Conservation (phyloP, 768 basidiomycete species). For the Amanita molliuscula region DNA sequence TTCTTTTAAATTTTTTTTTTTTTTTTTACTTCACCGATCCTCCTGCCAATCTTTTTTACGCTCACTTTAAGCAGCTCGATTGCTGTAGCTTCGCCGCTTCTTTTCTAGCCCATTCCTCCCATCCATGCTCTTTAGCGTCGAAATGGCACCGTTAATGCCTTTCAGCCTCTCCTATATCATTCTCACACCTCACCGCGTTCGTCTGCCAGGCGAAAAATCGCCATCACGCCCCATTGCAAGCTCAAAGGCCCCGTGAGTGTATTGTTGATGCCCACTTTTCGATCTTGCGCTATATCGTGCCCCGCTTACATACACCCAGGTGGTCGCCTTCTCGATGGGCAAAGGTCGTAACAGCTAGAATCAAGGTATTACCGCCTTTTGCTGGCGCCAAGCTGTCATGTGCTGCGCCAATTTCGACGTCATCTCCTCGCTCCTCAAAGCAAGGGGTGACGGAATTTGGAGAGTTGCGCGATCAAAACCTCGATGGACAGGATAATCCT, state of each 20-base stretch:
- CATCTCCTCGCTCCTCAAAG: not conserved
- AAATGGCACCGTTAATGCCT: slow-evolving; percentile 18
- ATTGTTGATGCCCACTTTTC: not conserved
- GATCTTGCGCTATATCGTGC: not conserved
- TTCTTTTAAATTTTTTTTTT: not conserved
- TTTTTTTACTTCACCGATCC: not conserved
- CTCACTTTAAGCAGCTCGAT: not conserved
- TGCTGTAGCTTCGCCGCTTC: slow-evolving; percentile 1
- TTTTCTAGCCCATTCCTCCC: not conserved
- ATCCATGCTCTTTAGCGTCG: not conserved
- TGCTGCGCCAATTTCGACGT: not conserved
- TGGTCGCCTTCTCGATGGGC: not conserved
- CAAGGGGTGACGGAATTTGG: slow-evolving; percentile 1
- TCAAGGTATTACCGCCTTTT: not conserved
- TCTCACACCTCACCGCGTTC: slow-evolving; percentile 41
- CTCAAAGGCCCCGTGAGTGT: slow-evolving; percentile 3
- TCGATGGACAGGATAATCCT: not conserved
- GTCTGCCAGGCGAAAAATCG: slow-evolving; percentile 32
- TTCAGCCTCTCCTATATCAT: slow-evolving; percentile 44
- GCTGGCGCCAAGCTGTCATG: not conserved
- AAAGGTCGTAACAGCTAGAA: not conserved
- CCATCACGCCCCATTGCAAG: slow-evolving; percentile 11
- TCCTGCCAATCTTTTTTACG: not conserved
- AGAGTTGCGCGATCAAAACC: not conserved
- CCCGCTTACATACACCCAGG: not conserved